phyloP scores from a whole-genome alignment of 1,284 basidiomycete genomes.

The Ceratobasidium sp. region DNA sequence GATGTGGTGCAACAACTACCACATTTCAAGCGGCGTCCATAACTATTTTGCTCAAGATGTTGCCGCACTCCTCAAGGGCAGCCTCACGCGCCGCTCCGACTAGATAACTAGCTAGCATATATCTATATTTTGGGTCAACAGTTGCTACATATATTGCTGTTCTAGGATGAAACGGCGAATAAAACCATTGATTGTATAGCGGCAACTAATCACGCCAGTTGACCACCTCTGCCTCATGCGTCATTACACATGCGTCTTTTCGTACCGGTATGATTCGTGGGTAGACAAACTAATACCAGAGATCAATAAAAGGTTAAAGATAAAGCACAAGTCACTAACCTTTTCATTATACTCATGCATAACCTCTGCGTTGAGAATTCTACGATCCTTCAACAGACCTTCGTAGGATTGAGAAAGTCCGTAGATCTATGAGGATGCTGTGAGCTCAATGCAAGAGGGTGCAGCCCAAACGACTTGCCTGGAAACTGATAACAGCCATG shows the following conservation, averaged over 20 bases:
- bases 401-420: constrained; percentile 70
- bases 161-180: background rate
- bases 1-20: constrained; percentile 50
- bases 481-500: constrained; percentile 73
- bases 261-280: constrained; percentile 81
- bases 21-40: constrained; percentile 39
- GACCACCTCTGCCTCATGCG: constrained; percentile 82
- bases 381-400: constrained; percentile 78
- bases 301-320: constrained; percentile 54
- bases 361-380: constrained; percentile 82
- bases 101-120: constrained; percentile 6
- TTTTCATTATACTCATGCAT: constrained; percentile 88
- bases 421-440: constrained; percentile 61
- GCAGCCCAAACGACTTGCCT: constrained; percentile 62
- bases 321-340: constrained; percentile 55
- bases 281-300: constrained; percentile 75
- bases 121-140: constrained; percentile 9
- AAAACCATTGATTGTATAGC: background rate
- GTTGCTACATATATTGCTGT: constrained; percentile 11
- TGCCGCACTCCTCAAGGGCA: constrained; percentile 34
- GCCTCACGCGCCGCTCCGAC: constrained; percentile 25
- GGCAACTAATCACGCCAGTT: constrained; percentile 31
- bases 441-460: background rate
- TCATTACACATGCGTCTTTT: constrained; percentile 85
- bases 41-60: constrained; percentile 40